Base-by-base conservation (phyloP, 2,329 filamentous ascomycete species). In the Epichloe sylvatica region DNA sequence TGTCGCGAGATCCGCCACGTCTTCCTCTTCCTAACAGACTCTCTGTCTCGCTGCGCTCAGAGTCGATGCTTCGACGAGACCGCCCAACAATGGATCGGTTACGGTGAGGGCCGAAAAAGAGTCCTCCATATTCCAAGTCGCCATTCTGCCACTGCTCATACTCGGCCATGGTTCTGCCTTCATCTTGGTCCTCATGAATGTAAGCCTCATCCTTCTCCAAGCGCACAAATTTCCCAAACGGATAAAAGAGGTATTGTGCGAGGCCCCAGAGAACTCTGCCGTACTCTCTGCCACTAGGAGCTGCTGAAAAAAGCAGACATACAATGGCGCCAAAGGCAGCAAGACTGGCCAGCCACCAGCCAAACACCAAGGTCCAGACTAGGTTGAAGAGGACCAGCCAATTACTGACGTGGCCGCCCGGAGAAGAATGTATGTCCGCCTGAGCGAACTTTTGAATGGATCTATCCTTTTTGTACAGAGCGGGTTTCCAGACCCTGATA, bases 91-190 rank as follows among this genome's bases (percentile, higher is more conserved):
- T 81, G 6, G 89, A 94, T 48, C 86, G 80, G 57, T 76, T 82
- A 52, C 78, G 71, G 49, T 80, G 80, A 3, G 92, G 92, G 0
- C 92, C 94, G 64, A 98, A 98, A 71, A 98, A 97, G 2, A 98
- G 77, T 35, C 91, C 80, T 3, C 92, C 92, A 64, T 97, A 89
- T 66, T 98, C 92, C 35, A 98, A 77, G 61, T 98, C 92, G 46
- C 92, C 92, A 62, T 82, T 96, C 69, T 98, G 92, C 92, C 92
- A 98, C 68, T 95, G 89, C 66, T 98, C 92, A 63, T 98, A 98
- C 70, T 98, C 92, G 60, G 87, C 94, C 61, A 98, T 96, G 69
- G 90, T 97, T 61, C 92, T 81, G 19, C 92, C 92, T 67, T 98
- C 92, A 39, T 91, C 90, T 61, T 92, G 81, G 60, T 98, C 92